Evolutionary conservation across 805 yeast genomes (phyloP), one percentile per base, ranked within the genome.

Genomic region (Metschnikowia hibisci): DNA sequence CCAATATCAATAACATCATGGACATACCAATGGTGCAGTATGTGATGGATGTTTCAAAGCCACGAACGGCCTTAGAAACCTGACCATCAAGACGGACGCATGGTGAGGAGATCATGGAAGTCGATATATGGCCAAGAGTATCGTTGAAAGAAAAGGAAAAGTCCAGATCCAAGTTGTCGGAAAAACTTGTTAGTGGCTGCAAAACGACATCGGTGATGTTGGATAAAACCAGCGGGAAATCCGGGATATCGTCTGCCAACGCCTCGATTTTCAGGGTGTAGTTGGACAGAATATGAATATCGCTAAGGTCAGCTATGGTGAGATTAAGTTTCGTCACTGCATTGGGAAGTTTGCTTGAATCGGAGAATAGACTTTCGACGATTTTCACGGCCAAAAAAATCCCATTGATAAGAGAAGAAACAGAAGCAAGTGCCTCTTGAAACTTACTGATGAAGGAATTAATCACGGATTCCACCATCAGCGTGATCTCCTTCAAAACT

Each of bases 401-500:
- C 11, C 71, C 72, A 52, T 87, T 82, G 6, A 90, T 61, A 0
- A 81, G 65, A 1, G 63, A 58, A 1, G 87, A 72, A 2, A 91
- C 55, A 25, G 79, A 84, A 8, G 71, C 71, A 26, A 90, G 63
- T 0, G 90, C 93, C 29, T 69, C 74, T 43, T 87, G 81, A 22
- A 90, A 65, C 6, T 79, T 89, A 34, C 67, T 66, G 1, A 87
- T 60, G 0, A 93, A 80, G 1, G 64, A 64, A 54, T 90, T 88
- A 2, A 88, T 85, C 15, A 47, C 58, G 12, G 46, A 58, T 6
- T 89, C 71, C 1, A 87, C 67, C 1, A 74, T 57, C 52, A 84
- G 86, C 0, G 95, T 81, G 28, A 52, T 33, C 0, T 87, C 77
- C 56, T 86, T 84, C 1, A 86, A 60, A 0, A 95, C 95, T 1